A percentile compares a stretch with the other conserved stretches of the same genome.
These are phyloP conservation scores for Xylariaceae sp. DNA, from an alignment of 2,329 filamentous ascomycete species.

Conservation along the genomic window DNA sequence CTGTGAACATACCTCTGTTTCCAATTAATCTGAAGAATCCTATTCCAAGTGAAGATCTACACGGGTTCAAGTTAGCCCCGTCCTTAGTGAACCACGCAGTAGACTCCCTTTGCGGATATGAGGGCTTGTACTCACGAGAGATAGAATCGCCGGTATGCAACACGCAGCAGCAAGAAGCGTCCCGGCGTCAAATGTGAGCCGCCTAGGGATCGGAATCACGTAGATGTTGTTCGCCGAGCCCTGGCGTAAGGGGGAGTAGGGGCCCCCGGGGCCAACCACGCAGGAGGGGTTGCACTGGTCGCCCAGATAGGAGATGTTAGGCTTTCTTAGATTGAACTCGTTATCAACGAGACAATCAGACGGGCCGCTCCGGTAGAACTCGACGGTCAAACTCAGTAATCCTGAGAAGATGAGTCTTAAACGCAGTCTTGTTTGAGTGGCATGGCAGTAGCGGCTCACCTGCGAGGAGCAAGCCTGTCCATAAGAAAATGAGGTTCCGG, in stretches of 20 bases:
- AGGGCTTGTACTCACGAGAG: slow-evolving; percentile 31
- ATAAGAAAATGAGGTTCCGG: slow-evolving; percentile 59
- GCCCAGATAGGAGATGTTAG: slow-evolving; percentile 31
- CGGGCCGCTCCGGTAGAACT: slow-evolving; percentile 51
- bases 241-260: slow-evolving; percentile 46
- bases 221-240: slow-evolving; percentile 54
- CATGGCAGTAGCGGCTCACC: slow-evolving; percentile 30
- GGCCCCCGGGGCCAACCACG: slow-evolving; percentile 30
- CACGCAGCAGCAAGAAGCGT: slow-evolving; percentile 57
- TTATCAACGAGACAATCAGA: slow-evolving; percentile 34
- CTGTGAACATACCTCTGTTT: too few relatives aligned
- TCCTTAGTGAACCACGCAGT: too few relatives aligned
- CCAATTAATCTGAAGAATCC: too few relatives aligned
- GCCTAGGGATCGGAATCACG: slow-evolving; percentile 49
- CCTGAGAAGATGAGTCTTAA: slow-evolving; percentile 27
- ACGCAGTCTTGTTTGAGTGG: too few relatives aligned
- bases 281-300: slow-evolving; percentile 41
- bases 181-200: slow-evolving; percentile 49
- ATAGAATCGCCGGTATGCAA: slow-evolving; percentile 57
- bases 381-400: slow-evolving; percentile 52
- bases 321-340: slow-evolving; percentile 27
- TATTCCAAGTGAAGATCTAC: too few relatives aligned
- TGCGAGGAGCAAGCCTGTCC: slow-evolving; percentile 53
- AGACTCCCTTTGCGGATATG: background rate
- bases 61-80: too few relatives aligned